Evolutionary conservation across 176 grass and related monocot genomes (phyloP).

Genomic region (Oryza australiensis): DNA sequence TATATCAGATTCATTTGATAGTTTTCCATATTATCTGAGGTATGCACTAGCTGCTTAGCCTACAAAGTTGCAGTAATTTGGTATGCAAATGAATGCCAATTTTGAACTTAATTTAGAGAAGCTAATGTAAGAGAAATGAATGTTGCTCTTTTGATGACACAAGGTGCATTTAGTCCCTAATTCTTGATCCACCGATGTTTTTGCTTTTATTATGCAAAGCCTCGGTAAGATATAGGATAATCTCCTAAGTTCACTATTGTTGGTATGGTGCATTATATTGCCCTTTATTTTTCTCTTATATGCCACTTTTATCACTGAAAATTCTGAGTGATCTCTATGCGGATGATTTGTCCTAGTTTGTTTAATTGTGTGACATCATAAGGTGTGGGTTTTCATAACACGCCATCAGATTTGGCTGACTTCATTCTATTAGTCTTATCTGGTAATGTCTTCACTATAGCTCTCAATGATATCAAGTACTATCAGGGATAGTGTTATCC

Average conservation of each 20-base stretch:
- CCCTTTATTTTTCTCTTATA: background rate
- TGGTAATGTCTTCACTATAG: slow-evolving; percentile 2
- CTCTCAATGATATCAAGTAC: background rate
- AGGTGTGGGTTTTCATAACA: background rate
- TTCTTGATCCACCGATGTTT: background rate
- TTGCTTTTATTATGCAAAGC: background rate
- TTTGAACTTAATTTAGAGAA: background rate
- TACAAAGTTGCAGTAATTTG: background rate
- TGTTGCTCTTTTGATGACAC: background rate
- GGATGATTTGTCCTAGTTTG: background rate
- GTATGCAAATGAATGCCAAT: background rate
- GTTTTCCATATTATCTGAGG: slow-evolving; percentile 93
- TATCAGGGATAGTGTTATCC: background rate
- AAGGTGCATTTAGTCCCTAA: background rate
- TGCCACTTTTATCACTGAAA: slow-evolving; percentile 3
- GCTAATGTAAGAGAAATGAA: background rate
- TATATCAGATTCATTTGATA: slow-evolving; percentile 78
- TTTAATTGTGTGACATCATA: background rate
- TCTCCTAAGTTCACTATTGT: background rate
- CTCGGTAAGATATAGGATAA: background rate
- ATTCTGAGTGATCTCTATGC: background rate
- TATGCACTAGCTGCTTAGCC: slow-evolving; percentile 33
- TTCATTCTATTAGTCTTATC: background rate
- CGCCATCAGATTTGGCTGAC: background rate
- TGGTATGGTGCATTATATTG: background rate